These are phyloP conservation scores for Polytrichum formosum DNA, from an alignment of 225 moss, liverwort and hornwort genomes.

Conservation along the genomic window DNA sequence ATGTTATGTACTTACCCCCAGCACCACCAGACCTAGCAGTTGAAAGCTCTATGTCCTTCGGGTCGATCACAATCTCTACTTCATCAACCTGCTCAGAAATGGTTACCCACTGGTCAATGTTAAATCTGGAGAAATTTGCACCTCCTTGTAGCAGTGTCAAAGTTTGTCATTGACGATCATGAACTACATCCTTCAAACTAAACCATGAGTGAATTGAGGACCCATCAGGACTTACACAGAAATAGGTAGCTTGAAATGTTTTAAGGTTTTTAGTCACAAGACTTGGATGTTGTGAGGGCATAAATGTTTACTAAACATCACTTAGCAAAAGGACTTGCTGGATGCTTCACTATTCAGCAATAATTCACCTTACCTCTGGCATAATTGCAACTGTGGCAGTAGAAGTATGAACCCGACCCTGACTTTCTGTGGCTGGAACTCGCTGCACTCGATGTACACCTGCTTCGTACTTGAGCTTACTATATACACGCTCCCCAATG, in stretches of 20 bases:
- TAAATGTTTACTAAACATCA: too few relatives aligned
- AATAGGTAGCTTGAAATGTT: too few relatives aligned
- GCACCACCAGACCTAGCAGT: slow-evolving; percentile 98
- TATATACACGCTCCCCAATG: slow-evolving; percentile 86
- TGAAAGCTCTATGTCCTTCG: slow-evolving; percentile 91
- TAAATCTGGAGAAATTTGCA: too few relatives aligned
- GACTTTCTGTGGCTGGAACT: slow-evolving; percentile 94
- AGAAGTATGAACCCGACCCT: slow-evolving; percentile 98
- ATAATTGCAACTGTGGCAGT: slow-evolving; percentile 99
- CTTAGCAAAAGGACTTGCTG: background rate
- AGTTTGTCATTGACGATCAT: too few relatives aligned
- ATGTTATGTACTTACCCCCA: slow-evolving; percentile 57
- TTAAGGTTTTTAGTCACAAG: too few relatives aligned
- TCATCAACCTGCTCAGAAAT: slow-evolving; percentile 73
- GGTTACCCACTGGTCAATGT: too few relatives aligned
- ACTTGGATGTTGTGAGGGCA: too few relatives aligned
- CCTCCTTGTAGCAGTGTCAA: too few relatives aligned
- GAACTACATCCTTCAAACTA: too few relatives aligned
- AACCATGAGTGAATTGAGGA: too few relatives aligned
- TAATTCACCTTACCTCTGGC: slow-evolving; percentile 65
- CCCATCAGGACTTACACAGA: too few relatives aligned
- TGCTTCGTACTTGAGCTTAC: slow-evolving; percentile 95
- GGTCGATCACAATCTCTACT: slow-evolving; percentile 93
- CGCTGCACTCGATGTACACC: slow-evolving; percentile 97
- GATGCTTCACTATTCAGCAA: background rate